phyloP scores from a whole-genome alignment of 179 eudicot species.

The Sideroxylon spinosum region DNA sequence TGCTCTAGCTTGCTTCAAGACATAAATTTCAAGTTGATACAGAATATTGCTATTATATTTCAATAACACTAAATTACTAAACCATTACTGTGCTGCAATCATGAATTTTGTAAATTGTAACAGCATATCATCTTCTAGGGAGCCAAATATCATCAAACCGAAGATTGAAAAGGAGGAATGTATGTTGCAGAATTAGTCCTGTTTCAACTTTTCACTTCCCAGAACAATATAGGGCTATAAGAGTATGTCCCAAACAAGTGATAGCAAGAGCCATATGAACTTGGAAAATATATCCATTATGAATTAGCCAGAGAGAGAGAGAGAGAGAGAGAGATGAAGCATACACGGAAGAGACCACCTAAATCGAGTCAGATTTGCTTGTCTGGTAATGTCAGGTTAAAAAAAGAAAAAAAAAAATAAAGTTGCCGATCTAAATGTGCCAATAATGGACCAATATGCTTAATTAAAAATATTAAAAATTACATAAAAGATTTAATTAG shows the following conservation, averaged over 20 bases:
- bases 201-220: constrained; percentile 3
- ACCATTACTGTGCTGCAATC: not conserved
- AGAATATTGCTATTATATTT: not conserved
- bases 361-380: constrained; percentile 1
- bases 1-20: not conserved
- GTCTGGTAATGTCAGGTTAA: too few relatives aligned
- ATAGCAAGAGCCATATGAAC: not conserved
- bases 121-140: not conserved
- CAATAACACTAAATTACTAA: not conserved
- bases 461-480: not conserved
- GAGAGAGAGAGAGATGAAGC: not conserved
- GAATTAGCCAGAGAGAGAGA: too few relatives aligned
- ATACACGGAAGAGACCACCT: too few relatives aligned
- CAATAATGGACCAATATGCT: too few relatives aligned
- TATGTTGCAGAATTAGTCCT: not conserved
- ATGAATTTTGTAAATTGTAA: not conserved
- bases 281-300: too few relatives aligned
- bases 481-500: not conserved
- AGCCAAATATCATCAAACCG: not conserved
- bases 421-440: too few relatives aligned
- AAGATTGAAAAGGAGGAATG: not conserved
- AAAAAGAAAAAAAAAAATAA: too few relatives aligned
- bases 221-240: not conserved
- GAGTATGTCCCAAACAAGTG: not conserved
- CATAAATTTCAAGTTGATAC: not conserved